Evolutionary conservation across 2,329 filamentous ascomycete genomes (phyloP), one percentile per base, ranked within the genome.

Genomic region (Anthostomella pinea): DNA sequence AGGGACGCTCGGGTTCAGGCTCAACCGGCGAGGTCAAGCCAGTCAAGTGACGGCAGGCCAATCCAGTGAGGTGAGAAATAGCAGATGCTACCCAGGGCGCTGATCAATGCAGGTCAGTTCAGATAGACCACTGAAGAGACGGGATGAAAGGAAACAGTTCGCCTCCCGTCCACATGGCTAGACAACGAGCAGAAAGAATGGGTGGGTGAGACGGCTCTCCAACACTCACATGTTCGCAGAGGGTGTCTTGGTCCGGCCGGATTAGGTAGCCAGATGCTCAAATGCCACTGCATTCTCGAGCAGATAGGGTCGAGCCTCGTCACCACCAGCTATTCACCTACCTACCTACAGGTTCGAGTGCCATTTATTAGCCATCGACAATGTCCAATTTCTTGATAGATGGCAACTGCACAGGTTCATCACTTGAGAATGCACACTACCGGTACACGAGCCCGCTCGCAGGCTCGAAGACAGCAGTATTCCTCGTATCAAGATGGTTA

Each of bases 11-110:
- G 33, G 41, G 29, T 16, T 33, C 24, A 33, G 26, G 28, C 24
- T 20, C 42, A 25, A 21, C 38, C 26, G 39, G 38, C 24, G 35
- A 30, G 16, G 27, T 43, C 32, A 30, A 36, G 29, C 24, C 23
- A 37, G 41, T 47, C 47, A 49, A 46, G 40, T 47, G 39, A 43
- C 43, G 29, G 24, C 26, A 38, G 27, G 41, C 34, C 10, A 35
- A 41, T 34, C 17, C 35, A 37, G 20, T 35, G 31, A 25, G 42
- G 38, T 37, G 27, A 28, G 15, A 25, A 26, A 23, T 45, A 24
- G n/a, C 31, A 31, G 31, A 43, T 42, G 39, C 27, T 43, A 47
- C 30, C 30, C 31, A 33, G 39, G 44, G 30, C 35, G 35, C 33
- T 38, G 43, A 44, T 43, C 39, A 35, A 44, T 49, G 44, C 39